Conservation (phyloP, 2,329 filamentous ascomycete species). For the Gaeumannomyces tritici region DNA sequence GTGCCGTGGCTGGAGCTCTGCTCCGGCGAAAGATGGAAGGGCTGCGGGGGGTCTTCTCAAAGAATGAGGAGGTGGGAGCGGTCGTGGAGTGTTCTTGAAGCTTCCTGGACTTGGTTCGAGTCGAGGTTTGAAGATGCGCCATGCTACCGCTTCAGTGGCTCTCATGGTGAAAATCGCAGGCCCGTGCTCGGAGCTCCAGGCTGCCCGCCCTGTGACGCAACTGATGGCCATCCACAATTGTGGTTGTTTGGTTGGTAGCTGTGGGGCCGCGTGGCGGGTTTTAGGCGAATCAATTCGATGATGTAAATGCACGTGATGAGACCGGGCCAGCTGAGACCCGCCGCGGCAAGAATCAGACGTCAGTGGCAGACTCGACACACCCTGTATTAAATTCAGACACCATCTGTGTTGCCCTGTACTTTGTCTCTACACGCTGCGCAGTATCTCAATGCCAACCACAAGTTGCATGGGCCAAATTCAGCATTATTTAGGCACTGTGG, state of each 20-base stretch:
- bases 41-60: background rate
- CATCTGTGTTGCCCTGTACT: too few species aligned
- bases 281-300: too few species aligned
- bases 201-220: conserved; percentile 15
- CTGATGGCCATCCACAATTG: conserved; percentile 1
- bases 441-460: too few species aligned
- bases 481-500: too few species aligned
- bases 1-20: background rate
- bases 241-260: background rate
- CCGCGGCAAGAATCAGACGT: too few species aligned
- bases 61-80: background rate
- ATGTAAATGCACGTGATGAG: background rate
- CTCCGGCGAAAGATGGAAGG: background rate
- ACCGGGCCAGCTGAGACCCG: too few species aligned
- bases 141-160: background rate
- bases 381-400: too few species aligned
- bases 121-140: background rate
- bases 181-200: conserved; percentile 4
- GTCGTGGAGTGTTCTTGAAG: background rate
- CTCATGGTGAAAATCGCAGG: background rate
- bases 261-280: too few species aligned
- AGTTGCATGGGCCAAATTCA: too few species aligned
- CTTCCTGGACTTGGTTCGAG: background rate
- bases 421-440: too few species aligned
- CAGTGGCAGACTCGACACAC: too few species aligned